phyloP scores from a whole-genome alignment of 208 protist genomes.

The Crithidia fasciculata region DNA sequence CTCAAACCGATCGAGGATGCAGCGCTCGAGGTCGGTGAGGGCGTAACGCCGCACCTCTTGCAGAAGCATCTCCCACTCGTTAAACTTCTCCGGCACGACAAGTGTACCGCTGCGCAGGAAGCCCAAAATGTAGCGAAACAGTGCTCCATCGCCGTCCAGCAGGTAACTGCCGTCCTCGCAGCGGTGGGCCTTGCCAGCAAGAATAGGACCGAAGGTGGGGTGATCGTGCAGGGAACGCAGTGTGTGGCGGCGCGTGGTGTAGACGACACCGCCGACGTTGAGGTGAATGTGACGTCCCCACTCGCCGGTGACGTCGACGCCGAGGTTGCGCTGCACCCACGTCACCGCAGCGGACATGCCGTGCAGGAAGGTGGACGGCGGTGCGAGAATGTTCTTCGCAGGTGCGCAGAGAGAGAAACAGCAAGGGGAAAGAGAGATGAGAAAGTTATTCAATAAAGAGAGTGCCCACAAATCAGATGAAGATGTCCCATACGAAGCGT shows the following conservation, averaged over 20 bases:
- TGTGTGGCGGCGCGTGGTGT: constrained; percentile 44
- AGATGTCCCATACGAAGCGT: too few species aligned
- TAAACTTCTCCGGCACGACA: constrained; percentile 53
- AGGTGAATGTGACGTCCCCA: constrained; percentile 51
- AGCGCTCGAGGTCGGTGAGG: constrained; percentile 43
- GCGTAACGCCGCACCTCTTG: constrained; percentile 55
- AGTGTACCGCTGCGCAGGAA: constrained; percentile 62
- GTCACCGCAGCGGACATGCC: constrained; percentile 27
- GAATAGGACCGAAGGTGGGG: constrained; percentile 60
- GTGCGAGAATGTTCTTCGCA: too few species aligned
- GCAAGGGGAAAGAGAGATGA: background rate
- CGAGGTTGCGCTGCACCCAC: constrained; percentile 42
- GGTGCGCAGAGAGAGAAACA: background rate
- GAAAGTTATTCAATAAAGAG: background rate
- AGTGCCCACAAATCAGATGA: background rate
- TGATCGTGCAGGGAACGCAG: constrained; percentile 40
- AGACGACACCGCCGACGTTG: constrained; percentile 72
- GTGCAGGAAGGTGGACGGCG: background rate
- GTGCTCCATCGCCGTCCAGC: constrained; percentile 67
- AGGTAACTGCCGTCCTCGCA: constrained; percentile 65
- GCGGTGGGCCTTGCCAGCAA: constrained; percentile 38
- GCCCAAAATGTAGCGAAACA: constrained; percentile 73
- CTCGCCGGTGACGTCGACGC: constrained; percentile 52
- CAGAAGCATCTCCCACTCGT: constrained; percentile 73
- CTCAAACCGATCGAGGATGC: constrained; percentile 52